Conservation (phyloP, 306 rosid species). For the Boehmeria nivea region DNA sequence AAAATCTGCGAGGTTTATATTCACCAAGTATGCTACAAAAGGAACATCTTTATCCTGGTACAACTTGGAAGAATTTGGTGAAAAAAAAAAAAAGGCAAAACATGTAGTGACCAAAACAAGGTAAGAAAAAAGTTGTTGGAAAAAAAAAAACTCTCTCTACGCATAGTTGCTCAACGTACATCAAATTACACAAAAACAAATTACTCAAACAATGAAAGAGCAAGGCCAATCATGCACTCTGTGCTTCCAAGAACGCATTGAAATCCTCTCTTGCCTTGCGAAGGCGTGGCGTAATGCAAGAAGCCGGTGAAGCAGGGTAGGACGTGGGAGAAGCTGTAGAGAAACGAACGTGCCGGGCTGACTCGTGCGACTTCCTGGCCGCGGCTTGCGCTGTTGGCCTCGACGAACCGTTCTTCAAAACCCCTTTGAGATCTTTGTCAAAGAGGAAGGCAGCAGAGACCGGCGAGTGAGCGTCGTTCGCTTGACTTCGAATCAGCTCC, state of each 20-base stretch:
- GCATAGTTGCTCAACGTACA: background rate
- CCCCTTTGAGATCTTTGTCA: slow-evolving; percentile 54
- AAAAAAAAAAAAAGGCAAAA: background rate
- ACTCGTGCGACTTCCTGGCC: slow-evolving; percentile 46
- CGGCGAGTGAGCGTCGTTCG: slow-evolving; percentile 48
- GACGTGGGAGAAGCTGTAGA: slow-evolving; percentile 48
- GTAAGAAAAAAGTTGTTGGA: background rate
- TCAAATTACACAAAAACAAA: background rate
- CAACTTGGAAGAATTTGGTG: too few species aligned
- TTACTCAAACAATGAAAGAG: background rate
- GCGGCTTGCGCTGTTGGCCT: slow-evolving; percentile 26
- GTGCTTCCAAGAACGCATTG: slow-evolving; percentile 70
- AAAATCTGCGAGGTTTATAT: too few species aligned
- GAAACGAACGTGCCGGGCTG: slow-evolving; percentile 60
- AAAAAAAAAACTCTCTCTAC: background rate
- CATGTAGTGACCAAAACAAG: background rate
- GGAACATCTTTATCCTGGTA: too few species aligned
- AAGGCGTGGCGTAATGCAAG: slow-evolving; percentile 65
- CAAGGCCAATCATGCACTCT: slow-evolving; percentile 31
- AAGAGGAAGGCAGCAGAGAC: slow-evolving; percentile 38
- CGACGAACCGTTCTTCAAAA: slow-evolving; percentile 42
- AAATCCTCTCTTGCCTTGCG: slow-evolving; percentile 66
- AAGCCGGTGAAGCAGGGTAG: slow-evolving; percentile 50
- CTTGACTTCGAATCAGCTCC: slow-evolving; percentile 49
- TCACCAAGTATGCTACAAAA: too few species aligned